Evolutionary conservation across 495 filamentous ascomycete genomes (phyloP).

Genomic region (Oidiodendron maius): DNA sequence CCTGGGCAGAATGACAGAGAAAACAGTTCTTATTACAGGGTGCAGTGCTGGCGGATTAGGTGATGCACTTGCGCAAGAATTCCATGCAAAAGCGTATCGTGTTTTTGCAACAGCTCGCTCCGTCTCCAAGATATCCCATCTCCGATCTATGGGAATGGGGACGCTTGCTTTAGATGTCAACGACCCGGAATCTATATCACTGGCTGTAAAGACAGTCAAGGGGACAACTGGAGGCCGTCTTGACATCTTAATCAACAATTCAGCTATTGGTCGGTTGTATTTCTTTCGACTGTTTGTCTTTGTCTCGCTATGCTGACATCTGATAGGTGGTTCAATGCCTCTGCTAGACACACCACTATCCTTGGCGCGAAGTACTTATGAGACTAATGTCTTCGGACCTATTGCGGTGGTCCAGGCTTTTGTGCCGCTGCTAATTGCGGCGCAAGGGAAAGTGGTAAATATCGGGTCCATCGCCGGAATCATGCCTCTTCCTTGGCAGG

Average conservation of each 20-base stretch:
- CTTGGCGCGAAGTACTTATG: background rate
- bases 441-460: constrained; percentile 40
- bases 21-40: constrained; percentile 37
- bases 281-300: too few relatives aligned
- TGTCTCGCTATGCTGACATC: too few relatives aligned
- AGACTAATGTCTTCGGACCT: constrained; percentile 18
- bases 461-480: constrained; percentile 42
- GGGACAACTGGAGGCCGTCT: too few relatives aligned
- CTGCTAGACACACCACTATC: constrained; percentile 38
- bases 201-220: constrained; percentile 18
- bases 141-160: constrained; percentile 33
- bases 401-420: constrained; percentile 51
- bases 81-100: constrained; percentile 26
- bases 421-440: constrained; percentile 39
- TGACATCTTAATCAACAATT: constrained; percentile 52
- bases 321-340: too few relatives aligned
- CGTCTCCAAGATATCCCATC: constrained; percentile 27
- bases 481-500: constrained; percentile 14
- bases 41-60: constrained; percentile 39
- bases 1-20: too few relatives aligned
- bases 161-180: constrained; percentile 43
- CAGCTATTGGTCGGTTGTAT: too few relatives aligned
- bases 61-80: constrained; percentile 31
- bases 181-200: constrained; percentile 28
- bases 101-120: constrained; percentile 41